Base-by-base conservation (phyloP, 768 basidiomycete species). In the Austroboletus festivus region DNA sequence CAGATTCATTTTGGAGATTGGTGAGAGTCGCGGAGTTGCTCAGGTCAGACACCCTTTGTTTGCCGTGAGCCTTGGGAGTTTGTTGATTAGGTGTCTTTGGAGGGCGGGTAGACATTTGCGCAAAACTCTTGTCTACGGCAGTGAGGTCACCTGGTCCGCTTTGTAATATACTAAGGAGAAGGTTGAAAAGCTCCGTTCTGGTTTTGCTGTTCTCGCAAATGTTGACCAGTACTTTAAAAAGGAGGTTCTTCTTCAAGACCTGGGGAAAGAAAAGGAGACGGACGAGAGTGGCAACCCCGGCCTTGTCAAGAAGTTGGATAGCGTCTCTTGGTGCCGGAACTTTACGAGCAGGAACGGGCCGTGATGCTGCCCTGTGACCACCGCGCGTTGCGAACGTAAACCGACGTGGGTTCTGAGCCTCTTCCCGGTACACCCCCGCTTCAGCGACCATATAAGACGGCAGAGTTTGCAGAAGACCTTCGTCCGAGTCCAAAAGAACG, bases 231-330 rank as follows among this genome's bases (percentile, higher is more conserved):
- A 96, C 85, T 61, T 86, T 89, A 66, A 92, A 90, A 12, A 99
- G 76, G 20, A 89, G 69, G 42, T 80, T 86, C 71, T 92, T 93
- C 70, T 83, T 83, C 51, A 91, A 73, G 19, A 93, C 85, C 56
- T 96, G 91, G 4, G 96, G 96, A 78, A 93, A 96, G 77, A 99
- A 99, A 19, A 99, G 78, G 8, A 98, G 80, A 44, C 94, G 84
- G 35, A 97, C 83, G 16, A 99, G 82, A 20, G 86, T 85, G 0
- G 93, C 89, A 39, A 98, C 80, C 13, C 93, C 91, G 6, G 80
- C 67, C 59, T 90, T 95, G 64, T 99, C 96, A 38, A 99, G 78
- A 2, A 99, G 80, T 60, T 92, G 89, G 23, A 97, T 89, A 2
- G 94, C 89, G 57, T 99, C 94, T 33, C 94, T 86, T 33, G 81